Percentiles rank a stretch among this genome's conserved stretches.
Evolutionary conservation across 768 basidiomycete species (phyloP).

Genomic region (Suillus cothurnatus): DNA sequence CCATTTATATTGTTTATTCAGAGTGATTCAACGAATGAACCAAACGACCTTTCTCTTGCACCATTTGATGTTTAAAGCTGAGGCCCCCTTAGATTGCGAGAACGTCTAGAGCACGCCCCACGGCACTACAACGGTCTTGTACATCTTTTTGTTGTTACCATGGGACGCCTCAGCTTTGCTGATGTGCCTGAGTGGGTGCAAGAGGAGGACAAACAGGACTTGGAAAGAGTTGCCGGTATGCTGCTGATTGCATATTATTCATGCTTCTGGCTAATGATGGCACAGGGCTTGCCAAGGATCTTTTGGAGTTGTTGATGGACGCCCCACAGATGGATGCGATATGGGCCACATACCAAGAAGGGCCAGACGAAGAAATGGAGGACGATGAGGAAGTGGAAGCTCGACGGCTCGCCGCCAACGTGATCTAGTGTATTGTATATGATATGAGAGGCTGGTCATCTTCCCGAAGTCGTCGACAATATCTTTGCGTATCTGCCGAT

Average conservation of each 20-base stretch:
- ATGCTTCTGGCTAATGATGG: slow-evolving; percentile 8
- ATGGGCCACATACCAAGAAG: slow-evolving; percentile 60
- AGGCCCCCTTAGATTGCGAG: slow-evolving; percentile 54
- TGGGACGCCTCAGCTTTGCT: slow-evolving; percentile 75
- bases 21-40: slow-evolving; percentile 51
- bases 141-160: slow-evolving; percentile 74
- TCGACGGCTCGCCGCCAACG: slow-evolving; percentile 16
- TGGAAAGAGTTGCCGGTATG: slow-evolving; percentile 53
- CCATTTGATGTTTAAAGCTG: slow-evolving; percentile 55
- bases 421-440: slow-evolving; percentile 8
- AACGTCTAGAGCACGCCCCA: slow-evolving; percentile 57
- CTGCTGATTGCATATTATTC: slow-evolving; percentile 4
- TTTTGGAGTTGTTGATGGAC: slow-evolving; percentile 69
- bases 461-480: neutral
- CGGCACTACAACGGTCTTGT: slow-evolving; percentile 62
- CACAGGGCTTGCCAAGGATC: slow-evolving; percentile 58
- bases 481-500: neutral
- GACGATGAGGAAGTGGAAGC: slow-evolving; percentile 58
- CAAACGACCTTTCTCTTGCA: slow-evolving; percentile 64
- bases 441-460: neutral
- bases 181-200: slow-evolving; percentile 65
- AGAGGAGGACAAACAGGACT: slow-evolving; percentile 37
- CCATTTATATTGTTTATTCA: slow-evolving; percentile 29
- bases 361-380: slow-evolving; percentile 46
- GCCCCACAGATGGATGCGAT: slow-evolving; percentile 70